Base-by-base conservation (phyloP, 148 eudicot species). In the Amaranthus palmeri region DNA sequence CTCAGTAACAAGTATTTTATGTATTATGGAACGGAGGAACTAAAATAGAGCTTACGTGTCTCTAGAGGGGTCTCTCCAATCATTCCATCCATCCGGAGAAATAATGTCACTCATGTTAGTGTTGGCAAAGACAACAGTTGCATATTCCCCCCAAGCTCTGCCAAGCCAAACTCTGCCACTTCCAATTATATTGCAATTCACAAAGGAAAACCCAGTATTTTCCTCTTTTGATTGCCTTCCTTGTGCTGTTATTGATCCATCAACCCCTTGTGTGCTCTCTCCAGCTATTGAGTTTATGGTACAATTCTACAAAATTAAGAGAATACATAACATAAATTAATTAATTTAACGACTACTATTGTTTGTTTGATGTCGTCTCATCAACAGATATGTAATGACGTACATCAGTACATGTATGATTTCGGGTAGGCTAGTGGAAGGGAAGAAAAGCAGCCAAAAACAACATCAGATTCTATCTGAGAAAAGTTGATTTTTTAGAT, bases 161-260 rank as follows among this genome's bases (percentile, higher is more conserved):
- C 98, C 98, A 0, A 93, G 92, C 96, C 95, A 90, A 47, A 87
- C 81, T 61, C 70, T 86, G 6, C 98, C 98, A 50, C 66, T 87
- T 7, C 96, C 96, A 2, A 61, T 68, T 54, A 93, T 82, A 63
- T 41, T 80, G 66, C 98, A 93, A 56, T 87, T 84, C 53, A 90
- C 84, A 72, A 93, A 93, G 0, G 98, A 88, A 75, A 86, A 88
- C 0, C 98, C 98, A 1, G 89, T 85, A 7, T 85, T 83, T 55
- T 85, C 91, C 0, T 76, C 54, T n/a, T 50, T 36, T 7, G 95
- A 87, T 36, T 76, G 56, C 74, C 92, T 82, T 9, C 83, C 95
- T 3, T 93, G 98, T 2, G 98, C 98, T 53, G 98, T 84, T 55
- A 93, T 85, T 65, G 88, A 67, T 74, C 98, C 98, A 56, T 81